Base-by-base conservation (phyloP, 768 basidiomycete genomes). In the Panellus pusillus region DNA sequence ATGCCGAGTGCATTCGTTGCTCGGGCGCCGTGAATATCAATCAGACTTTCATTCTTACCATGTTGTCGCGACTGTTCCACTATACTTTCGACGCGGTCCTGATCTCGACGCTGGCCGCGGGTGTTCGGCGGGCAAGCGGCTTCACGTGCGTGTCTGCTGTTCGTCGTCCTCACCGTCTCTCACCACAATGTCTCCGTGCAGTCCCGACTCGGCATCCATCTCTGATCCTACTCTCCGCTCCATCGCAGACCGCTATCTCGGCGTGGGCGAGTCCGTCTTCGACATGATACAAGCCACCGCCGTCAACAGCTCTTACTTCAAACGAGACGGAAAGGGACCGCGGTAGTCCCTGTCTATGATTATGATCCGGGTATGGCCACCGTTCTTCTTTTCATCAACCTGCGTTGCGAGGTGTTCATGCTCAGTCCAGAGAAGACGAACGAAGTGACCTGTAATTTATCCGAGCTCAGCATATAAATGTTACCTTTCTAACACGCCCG, bases 301-400 rank as follows among this genome's bases (percentile, higher is more conserved):
- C n/a, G 90, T 97, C 57, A 93, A 89, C 67, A 94, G 87, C 66
- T 61, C 75, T 9, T 97, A 90, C 65, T 98, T 90, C 76, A 87
- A 80, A 75, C 80, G 78, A 64, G 75, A 80, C 68, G 50, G 70
- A 63, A 69, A 55, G 58, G 51, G 63, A 40, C 65, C 70, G 29
- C 73, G 69, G 61, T 75, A 63, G 70, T n/a, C 8, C 36, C 42
- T 32, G 13, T 18, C 9, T 11, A 38, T 12, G 28, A 20, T 17
- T 11, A 38, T 12, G 28, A 20, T 17, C 24, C n/a, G 15, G 15
- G n/a, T 24, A 47, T 31, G 9, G 4, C 27, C 32, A 2, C 2
- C 44, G 20, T 28, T 49, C 4, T 42, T 15, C 31, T 37, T 17
- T 13, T 32, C 29, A 35, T 31, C 3, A n/a, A 2, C 17, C 15